Percentiles rank a stretch among this genome's conserved stretches.
phyloP scores from a whole-genome alignment of 345 rosid genomes.

The Eucalyptus sp. region DNA sequence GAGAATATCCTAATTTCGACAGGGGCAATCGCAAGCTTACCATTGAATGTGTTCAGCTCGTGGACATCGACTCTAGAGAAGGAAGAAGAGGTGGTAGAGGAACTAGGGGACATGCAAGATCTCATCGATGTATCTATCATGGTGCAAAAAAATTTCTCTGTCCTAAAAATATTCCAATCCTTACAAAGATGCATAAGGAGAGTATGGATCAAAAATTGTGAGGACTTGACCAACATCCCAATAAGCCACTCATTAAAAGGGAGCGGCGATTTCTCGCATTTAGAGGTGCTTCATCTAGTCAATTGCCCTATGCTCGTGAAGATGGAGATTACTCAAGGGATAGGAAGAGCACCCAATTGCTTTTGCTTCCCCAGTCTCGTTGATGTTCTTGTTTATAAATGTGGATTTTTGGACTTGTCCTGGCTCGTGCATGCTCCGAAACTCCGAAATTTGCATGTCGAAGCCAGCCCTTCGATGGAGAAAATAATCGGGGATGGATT shows the following conservation, averaged over 20 bases:
- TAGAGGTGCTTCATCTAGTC: not conserved
- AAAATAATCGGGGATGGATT: not conserved
- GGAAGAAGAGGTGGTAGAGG: not conserved
- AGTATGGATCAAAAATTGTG: fast-evolving
- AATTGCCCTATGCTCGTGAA: fast-evolving
- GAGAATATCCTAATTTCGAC: fast-evolving
- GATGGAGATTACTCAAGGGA: not conserved
- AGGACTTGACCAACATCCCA: not conserved
- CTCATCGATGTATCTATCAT: fast-evolving
- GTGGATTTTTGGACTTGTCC: not conserved
- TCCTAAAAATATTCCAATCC: not conserved
- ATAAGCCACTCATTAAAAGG: not conserved
- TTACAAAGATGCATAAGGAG: not conserved
- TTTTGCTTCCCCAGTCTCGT: not conserved
- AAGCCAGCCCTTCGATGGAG: fast-evolving
- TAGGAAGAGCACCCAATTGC: not conserved
- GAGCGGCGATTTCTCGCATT: fast-evolving
- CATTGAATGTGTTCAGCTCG: fast-evolving
- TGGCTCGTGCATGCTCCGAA: not conserved
- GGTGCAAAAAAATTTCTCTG: fast-evolving
- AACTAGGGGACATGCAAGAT: not conserved
- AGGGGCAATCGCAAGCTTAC: not conserved
- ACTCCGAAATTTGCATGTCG: fast-evolving
- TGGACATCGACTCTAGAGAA: fast-evolving
- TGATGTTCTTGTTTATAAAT: fast-evolving